Base-by-base conservation (phyloP, 345 rosid genomes). In the Corchorus olitorius region DNA sequence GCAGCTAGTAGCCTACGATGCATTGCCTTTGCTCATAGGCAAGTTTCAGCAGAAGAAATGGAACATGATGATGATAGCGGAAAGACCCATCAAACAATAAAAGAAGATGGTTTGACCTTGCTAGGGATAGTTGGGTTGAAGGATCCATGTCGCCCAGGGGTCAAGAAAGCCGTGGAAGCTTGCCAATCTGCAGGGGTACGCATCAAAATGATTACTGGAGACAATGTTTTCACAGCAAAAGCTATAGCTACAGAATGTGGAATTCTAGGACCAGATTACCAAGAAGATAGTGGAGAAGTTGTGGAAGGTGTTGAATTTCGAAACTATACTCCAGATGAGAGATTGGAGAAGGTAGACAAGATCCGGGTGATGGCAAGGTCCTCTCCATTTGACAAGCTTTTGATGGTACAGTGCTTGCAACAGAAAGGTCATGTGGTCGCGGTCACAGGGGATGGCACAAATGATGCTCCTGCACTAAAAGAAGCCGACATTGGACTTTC, bases 171-270 rank as follows among this genome's bases (percentile, higher is more conserved):
- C 4, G 97, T 91, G 22, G 85, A 86, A 66, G 79, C 68, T 58
- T 91, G 92, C 85, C 81, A 84, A 70, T 59, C 75, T 64, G 94
- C 94, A 0, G 90, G 92, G 60, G 91, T 89, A 11, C 76, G 75
- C 55, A 77, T 89, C 86, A 91, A 87, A 83, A 91, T 89, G 91
- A 82, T 89, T 65, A 91, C 94, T 0, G 93, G 97, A 58, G 97
- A 91, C 79, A 89, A 89, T 78, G 82, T 88, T 66, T 84, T 79
- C 83, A 91, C 92, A 37, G 97, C 91, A 50, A 91, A 81, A 83
- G 97, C 97, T 1, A 89, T 91, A 85, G 91, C 97, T 11, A 77
- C 81, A 1, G 92, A 88, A 78, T 88, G 92, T n/a, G 92, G 91
- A 43, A 91, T 89, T 64, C 86, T 88, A 8, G 78, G 78, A 62